Evolutionary conservation across 306 rosid species (phyloP), one percentile per base, ranked within the genome.

Genomic region (Malus fusca): DNA sequence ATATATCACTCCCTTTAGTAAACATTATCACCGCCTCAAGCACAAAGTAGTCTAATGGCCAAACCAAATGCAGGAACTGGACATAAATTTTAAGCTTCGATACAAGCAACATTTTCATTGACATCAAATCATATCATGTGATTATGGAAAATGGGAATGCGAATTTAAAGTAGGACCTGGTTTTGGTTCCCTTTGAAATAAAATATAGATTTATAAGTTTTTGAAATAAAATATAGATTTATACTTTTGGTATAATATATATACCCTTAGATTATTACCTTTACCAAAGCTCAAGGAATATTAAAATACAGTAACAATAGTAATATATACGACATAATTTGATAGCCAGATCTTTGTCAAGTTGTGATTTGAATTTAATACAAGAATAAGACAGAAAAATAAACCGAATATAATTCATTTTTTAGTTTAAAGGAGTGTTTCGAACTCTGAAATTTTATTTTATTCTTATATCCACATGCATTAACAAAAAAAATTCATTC

Each of bases 281-380:
- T 65, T 65, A 26, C 25, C 22, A 52, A 4, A 40, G 58, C 28
- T 23, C 15, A 69, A 6, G 37, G 44, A 76, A 59, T 37, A 37
- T 51, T 37, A 44, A 68, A 53, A 21, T 5, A 33, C 55, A 55
- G 42, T 35, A 35, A 55, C 8, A 19, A 19, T 60, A 12, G 6
- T 51, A 51, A 60, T 61, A 61, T 4, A 7, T 59, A 77, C 33
- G 26, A 56, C 75, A 1, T 60, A 43, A 59, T 69, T 65, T 43
- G 35, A 22, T 10, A 19, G 55, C 73, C 25, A 77, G 60, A 59
- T 77, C 51, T 69, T 43, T 25, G 75, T 69, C 70, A 58, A 68
- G 44, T 42, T 69, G 46, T 68, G 33, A 59, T 44, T 69, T 42
- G 55, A 43, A 66, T 40, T 69, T 30, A 26, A 4, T 42, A 9